Evolutionary conservation across 352 stramenopile species (phyloP).

Genomic region (Saprolegnia parasitica): DNA sequence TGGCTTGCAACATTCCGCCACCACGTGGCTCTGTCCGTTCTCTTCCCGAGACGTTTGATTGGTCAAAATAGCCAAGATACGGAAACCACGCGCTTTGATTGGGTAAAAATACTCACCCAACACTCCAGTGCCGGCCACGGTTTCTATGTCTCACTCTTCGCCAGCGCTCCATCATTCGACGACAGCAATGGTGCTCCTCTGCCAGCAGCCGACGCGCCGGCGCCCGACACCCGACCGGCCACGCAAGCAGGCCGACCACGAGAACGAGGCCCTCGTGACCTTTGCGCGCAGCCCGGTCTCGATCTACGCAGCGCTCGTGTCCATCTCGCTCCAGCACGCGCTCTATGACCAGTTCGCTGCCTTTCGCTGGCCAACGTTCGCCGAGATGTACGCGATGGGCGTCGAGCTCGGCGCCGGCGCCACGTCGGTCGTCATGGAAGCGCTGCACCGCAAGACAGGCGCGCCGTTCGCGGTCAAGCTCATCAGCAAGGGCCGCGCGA

Average conservation of each 20-base stretch:
- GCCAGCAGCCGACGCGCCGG: neutral
- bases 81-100: neutral
- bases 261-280: neutral
- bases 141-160: constrained; percentile 20
- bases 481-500: constrained; percentile 46
- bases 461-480: constrained; percentile 58
- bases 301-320: constrained; percentile 10
- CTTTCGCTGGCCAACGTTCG: constrained; percentile 33
- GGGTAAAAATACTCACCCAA: constrained; percentile 9
- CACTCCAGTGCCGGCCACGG: neutral
- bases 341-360: neutral
- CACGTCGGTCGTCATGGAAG: constrained; percentile 58
- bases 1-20: neutral
- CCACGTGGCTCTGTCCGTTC: neutral
- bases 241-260: neutral
- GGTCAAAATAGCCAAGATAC: constrained; percentile 11
- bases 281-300: constrained; percentile 5
- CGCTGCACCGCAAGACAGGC: constrained; percentile 42
- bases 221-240: too few relatives aligned
- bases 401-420: constrained; percentile 49
- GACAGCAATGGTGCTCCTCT: constrained; percentile 2
- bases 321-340: constrained; percentile 3
- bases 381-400: constrained; percentile 58
- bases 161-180: neutral
- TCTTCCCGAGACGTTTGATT: neutral